Base-by-base conservation (phyloP, 495 filamentous ascomycete species). In the Gamarada debralockiae region DNA sequence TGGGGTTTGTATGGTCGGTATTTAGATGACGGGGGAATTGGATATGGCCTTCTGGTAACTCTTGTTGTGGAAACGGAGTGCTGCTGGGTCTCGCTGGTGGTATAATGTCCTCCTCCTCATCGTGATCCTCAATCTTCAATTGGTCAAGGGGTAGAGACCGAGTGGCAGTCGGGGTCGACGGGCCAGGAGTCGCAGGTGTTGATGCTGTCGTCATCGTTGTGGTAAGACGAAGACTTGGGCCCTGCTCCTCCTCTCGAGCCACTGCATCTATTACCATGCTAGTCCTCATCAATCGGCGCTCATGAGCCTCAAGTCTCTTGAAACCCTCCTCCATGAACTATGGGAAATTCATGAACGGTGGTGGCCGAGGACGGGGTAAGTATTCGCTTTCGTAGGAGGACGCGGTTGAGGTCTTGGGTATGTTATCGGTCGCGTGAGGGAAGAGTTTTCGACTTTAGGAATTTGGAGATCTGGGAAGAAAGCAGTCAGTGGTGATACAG, bases 51-150 rank as follows among this genome's bases (percentile, higher is more conserved):
- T 63, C 57, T 7, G 48, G n/a, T 31, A 69, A 62, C 33, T 79
- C 75, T 39, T 71, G 73, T 43, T 81, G 71, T 5, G 76, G 77
- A 44, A 81, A 81, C 1, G 77, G 77, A 3, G 77, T 81, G 60
- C 76, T 80, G 53, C 71, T 79, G 6, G 77, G 77, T 18, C 77
- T 67, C 9, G 70, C 73, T 1, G 76, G 77, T 2, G 75, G 76
- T 5, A 76, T 50, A 57, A 81, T 64, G 15, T 60, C 54, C 21
- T 55, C 57, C 9, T 48, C 45, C 46, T 59, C 17, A 2, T 46
- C 43, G 22, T 43, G 10, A 21, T 51, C 51, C 43, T 50, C 34
- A 10, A 10, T 44, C 47, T 61, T 58, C 15, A 52, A 23, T 12
- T 56, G 74, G 45, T 78, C 76, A 34, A 70, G 62, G 41, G 70